Evolutionary conservation across 305 asterid genomes (phyloP), one percentile per base, ranked within the genome.

Genomic region (Solanum hybrid): DNA sequence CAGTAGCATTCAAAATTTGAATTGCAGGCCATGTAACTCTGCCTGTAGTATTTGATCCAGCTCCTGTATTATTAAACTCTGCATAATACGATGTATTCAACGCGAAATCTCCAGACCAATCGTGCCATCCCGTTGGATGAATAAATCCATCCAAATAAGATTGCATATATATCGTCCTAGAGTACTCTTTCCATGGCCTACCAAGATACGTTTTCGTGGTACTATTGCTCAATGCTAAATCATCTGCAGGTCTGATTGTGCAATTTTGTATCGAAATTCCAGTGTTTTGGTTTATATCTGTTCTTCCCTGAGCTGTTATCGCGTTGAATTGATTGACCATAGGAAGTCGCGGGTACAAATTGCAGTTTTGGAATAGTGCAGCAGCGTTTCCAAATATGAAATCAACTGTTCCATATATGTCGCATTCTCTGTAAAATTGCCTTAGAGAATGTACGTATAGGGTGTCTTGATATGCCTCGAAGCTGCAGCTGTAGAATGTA

Each of bases 381-480:
- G 98, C 98, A 0, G 95, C 99, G 72, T 95, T 95, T 10, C 99
- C 98, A 82, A 96, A 96, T 20, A 96, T 95, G 93, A 96, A 96
- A 89, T 96, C 99, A 1, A 96, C 94, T 0, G 99, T 96, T 33
- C 98, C 98, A 75, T 94, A 95, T 32, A 96, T 88, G 89, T 96
- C 93, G 61, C 98, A 96, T 11, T 94, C 91, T 12, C 90, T 73
- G 93, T 96, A 95, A 84, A 95, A 94, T 73, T 96, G 99, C 11
- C 98, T 91, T 33, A 94, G 94, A 20, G 99, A 94, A 34, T 96
- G 98, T 1, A 91, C 92, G 91, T 95, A 95, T 51, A 96, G 92
- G 0, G 98, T 96, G 92, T 96, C 99, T 77, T 96, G 98, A 79
- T 95, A 96, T 0, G 93, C 99, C 37, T 96, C 98, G 89, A 96